Base-by-base conservation (phyloP, 495 filamentous ascomycete species). In the Aspergillus funiculosus region DNA sequence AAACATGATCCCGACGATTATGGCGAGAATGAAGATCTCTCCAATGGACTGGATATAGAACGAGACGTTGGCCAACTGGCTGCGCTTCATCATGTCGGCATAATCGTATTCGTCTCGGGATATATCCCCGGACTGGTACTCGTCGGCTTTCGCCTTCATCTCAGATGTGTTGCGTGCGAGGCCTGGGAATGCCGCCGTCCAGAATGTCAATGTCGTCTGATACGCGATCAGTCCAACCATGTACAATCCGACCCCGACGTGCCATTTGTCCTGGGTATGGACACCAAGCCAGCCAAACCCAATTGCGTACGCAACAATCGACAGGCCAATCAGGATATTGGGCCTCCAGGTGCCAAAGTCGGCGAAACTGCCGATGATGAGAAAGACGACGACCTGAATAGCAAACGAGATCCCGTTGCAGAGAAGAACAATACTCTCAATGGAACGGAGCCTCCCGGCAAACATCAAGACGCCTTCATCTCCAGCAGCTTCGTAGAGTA, bases 241-340 rank as follows among this genome's bases (percentile, higher is more conserved):
- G 49, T 82, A 82, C 14, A 83, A 50, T 7, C 73, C 80, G 1
- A 75, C 65, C 1, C 68, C 80, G 39, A 73, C 59, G 38, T 73
- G 60, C 79, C 78, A 82, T 59, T 78, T 64, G 11, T 73, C 63
- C 18, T 67, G 50, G 5, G 61, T 70, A 50, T 82, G 78, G 2
- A 82, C 75, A 25, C 78, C 80, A 18, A 83, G 59, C 79, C 79
- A 82, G 29, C 74, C 79, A 49, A 82, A 83, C 6, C 79, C 78
- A 47, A 82, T 74, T 8, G 57, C 80, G 49, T 69, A 83, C 1
- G 79, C 77, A 25, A 81, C 42, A 21, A 82, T 53, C 0, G 77
- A 80, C 20, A 79, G 62, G 4, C 59, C 68, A 42, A 83, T 78
- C 6, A 83, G 63, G 50, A 83, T 81, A 51, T 77, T 79, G 4